These are phyloP conservation scores for Saussurea involucrata DNA, from an alignment of 129 eudicot species.

Conservation along the genomic window DNA sequence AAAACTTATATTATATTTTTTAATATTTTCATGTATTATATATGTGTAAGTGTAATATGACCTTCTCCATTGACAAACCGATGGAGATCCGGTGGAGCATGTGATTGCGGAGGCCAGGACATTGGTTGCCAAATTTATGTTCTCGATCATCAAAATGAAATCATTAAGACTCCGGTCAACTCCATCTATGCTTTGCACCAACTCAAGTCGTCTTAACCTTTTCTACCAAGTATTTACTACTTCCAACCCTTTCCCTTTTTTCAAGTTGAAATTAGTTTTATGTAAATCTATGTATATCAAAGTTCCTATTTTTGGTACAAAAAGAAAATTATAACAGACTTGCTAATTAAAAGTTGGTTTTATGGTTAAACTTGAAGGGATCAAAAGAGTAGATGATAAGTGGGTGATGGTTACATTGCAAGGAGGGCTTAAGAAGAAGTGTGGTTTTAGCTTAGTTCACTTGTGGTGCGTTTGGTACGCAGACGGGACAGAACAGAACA, in stretches of 20 bases:
- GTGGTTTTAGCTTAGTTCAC: constrained; percentile 1
- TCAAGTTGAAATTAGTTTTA: background rate
- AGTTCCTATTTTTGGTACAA: background rate
- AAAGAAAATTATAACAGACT: no score
- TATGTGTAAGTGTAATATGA: background rate
- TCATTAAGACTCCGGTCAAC: background rate
- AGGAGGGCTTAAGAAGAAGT: constrained; percentile 35
- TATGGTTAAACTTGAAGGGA: background rate
- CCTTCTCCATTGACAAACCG: constrained; percentile 54
- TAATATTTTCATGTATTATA: background rate
- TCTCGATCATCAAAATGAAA: constrained; percentile 36
- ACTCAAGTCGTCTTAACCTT: constrained; percentile 41
- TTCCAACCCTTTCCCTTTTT: no score
- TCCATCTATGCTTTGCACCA: background rate
- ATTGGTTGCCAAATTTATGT: constrained; percentile 69
- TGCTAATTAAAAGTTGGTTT: no score
- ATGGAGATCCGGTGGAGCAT: constrained; percentile 68
- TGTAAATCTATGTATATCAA: background rate
- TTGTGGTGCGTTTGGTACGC: no score
- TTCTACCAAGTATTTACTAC: constrained; percentile 43
- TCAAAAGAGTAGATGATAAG: background rate
- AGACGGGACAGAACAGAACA: no score
- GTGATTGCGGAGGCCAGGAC: constrained; percentile 94
- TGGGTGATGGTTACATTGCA: constrained; percentile 11
- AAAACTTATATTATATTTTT: background rate